A percentile compares a stretch with the other conserved stretches of the same genome.
These are phyloP conservation scores for Trametopsis cervina DNA, from an alignment of 768 basidiomycete species.

Conservation along the genomic window DNA sequence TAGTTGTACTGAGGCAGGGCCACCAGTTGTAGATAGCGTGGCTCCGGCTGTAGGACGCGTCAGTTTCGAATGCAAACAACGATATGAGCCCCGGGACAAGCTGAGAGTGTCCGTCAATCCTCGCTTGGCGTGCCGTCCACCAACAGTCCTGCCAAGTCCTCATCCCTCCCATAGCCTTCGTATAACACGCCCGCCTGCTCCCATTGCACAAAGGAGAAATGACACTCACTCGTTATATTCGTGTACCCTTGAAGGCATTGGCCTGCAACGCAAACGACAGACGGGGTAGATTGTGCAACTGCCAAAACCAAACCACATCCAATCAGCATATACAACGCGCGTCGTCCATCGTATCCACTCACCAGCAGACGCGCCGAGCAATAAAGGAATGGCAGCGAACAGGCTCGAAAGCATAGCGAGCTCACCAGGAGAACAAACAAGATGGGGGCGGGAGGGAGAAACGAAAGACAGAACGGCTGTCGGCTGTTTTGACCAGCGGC, in stretches of 20 bases:
- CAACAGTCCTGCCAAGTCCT: no score
- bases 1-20: constrained; percentile 48
- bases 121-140: background rate
- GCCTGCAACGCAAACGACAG: constrained; percentile 78
- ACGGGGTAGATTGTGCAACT: constrained; percentile 46
- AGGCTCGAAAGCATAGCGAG: constrained; percentile 35
- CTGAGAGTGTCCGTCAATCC: background rate
- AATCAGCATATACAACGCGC: no score
- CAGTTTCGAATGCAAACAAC: constrained; percentile 10
- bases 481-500: background rate
- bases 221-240: constrained; percentile 59
- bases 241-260: constrained; percentile 81
- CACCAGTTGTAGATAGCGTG: constrained; percentile 49
- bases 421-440: constrained; percentile 8
- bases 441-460: constrained; percentile 16
- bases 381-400: constrained; percentile 26
- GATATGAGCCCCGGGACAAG: constrained; percentile 2
- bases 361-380: constrained; percentile 34
- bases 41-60: constrained; percentile 52
- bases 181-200: background rate
- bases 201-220: constrained; percentile 8
- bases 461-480: constrained; percentile 8
- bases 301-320: background rate
- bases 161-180: no score
- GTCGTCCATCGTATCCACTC: constrained; percentile 15